Evolutionary conservation across 2,329 filamentous ascomycete species (phyloP).

Genomic region (Hypoxylon sp.): DNA sequence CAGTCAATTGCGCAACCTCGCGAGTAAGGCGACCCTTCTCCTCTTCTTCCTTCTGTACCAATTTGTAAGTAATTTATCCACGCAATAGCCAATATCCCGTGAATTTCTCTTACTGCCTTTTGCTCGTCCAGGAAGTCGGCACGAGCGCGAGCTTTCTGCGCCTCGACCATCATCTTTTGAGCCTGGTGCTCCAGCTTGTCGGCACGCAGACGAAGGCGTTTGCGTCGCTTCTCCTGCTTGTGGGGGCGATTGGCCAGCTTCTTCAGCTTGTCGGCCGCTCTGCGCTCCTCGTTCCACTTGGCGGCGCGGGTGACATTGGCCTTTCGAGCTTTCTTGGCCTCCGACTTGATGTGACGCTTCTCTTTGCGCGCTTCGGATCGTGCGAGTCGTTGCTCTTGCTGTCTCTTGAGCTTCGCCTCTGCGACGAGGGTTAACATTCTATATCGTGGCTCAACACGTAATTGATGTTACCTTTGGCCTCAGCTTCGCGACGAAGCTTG

Average conservation of each 20-base stretch:
- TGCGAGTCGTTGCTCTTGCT: conserved; percentile 45
- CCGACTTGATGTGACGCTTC: conserved; percentile 53
- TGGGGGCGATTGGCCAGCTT: conserved; percentile 44
- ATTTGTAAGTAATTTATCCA: conserved; percentile 23
- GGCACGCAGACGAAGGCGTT: conserved; percentile 54
- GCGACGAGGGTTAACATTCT: conserved; percentile 27
- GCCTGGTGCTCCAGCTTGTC: conserved; percentile 57
- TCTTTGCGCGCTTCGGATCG: conserved; percentile 51
- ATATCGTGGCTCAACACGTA: background rate
- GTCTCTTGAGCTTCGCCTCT: conserved; percentile 49
- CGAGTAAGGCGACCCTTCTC: conserved; percentile 43
- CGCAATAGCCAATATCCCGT: background rate
- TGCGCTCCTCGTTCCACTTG: conserved; percentile 53
- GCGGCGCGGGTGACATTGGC: conserved; percentile 47
- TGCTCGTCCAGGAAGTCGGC: conserved; percentile 46
- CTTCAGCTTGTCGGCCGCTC: conserved; percentile 51
- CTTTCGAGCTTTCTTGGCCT: conserved; percentile 56
- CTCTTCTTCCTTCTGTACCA: conserved; percentile 43
- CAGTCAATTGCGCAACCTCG: conserved; percentile 40
- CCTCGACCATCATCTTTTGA: conserved; percentile 55
- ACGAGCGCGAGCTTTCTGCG: conserved; percentile 52
- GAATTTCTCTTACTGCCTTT: conserved; percentile 42
- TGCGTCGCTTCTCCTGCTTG: conserved; percentile 55
- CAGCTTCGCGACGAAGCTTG: conserved; percentile 42
- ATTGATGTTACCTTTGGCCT: conserved; percentile 40